Conservation (phyloP, 768 basidiomycete genomes). For the Tulasnella sp. region DNA sequence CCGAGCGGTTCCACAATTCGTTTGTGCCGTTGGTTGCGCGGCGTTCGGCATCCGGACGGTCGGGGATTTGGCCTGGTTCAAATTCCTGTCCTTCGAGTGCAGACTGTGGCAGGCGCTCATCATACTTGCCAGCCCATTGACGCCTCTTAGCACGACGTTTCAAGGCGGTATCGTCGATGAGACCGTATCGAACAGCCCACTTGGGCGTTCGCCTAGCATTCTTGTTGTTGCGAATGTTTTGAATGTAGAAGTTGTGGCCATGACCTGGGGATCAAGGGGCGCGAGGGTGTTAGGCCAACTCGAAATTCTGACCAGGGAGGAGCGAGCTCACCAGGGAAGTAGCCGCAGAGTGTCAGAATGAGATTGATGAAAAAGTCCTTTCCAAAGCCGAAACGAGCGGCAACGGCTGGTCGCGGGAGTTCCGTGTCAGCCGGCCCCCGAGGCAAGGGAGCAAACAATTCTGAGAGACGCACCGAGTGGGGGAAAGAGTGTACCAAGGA, state of each 20-base stretch:
- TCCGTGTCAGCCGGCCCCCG: neutral
- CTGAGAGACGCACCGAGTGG: conserved; percentile 66
- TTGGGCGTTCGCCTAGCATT: conserved; percentile 89
- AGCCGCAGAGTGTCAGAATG: conserved; percentile 83
- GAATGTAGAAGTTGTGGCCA: conserved; percentile 86
- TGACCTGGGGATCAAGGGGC: conserved; percentile 54
- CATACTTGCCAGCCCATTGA: conserved; percentile 84
- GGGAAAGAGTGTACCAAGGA: conserved; percentile 85
- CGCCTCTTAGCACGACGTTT: conserved; percentile 73
- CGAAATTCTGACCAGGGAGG: neutral
- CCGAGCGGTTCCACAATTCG: conserved; percentile 64
- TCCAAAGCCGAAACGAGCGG: conserved; percentile 87
- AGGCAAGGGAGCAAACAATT: neutral
- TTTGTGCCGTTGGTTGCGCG: conserved; percentile 36
- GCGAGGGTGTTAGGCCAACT: conserved; percentile 26
- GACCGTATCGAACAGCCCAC: conserved; percentile 88
- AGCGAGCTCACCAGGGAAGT: conserved; percentile 65
- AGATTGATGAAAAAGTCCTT: conserved; percentile 89
- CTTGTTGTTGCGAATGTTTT: conserved; percentile 97
- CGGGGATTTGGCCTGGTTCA: conserved; percentile 71
- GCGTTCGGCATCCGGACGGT: conserved; percentile 31
- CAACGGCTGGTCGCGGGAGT: conserved; percentile 61
- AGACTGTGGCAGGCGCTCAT: conserved; percentile 70
- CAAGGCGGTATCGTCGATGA: conserved; percentile 75
- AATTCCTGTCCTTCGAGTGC: conserved; percentile 64